Evolutionary conservation across 2,329 filamentous ascomycete genomes (phyloP), one percentile per base, ranked within the genome.

Genomic region (Grosmannia clavigera): DNA sequence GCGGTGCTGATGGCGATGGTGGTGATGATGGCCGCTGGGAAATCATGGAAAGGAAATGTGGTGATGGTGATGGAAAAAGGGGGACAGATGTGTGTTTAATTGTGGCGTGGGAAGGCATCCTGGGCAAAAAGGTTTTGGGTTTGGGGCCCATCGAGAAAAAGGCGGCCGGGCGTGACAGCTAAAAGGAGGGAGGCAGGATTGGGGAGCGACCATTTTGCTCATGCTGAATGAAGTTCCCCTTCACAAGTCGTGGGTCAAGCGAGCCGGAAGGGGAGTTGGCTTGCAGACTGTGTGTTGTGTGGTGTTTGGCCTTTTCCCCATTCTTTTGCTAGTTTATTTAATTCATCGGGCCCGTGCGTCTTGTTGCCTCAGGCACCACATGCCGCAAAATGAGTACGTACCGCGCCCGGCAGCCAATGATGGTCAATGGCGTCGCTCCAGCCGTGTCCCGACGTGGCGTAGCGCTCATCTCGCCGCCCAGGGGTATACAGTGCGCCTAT

Each of bases 41-140:
- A 61, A 57, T 22, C 38, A 61, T 59, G 46, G 55, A 35, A 52
- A 59, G 54, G 29, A 58, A 59, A 38, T 38, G 54, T 62, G 61
- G 58, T 59, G 60, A 63, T 63, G 64, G 58, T 56, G 55, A 63
- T 59, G 60, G 61, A 61, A 62, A 58, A 61, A 61, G 63, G 65
- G 61, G 63, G 57, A 61, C 57, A 25, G 55, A 52, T 55, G 33
- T 55, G 58, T 52, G 29, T 64, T 64, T 64, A 61, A 61, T 62
- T 63, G 61, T 66, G 63, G 63, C 60, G 63, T 65, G 64, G 61
- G 58, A 60, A 63, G 59, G 56, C 65, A 66, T 66, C 61, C 62
- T 64, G 64, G 62, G 54, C 38, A 61, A 61, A 59, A 54, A 50
- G 58, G 53, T 58, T 61, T 62, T 60, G 57, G 62, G 61, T 60